These are phyloP conservation scores for Agaricus sinodeliciosus DNA, from an alignment of 768 basidiomycete species.

Conservation along the genomic window DNA sequence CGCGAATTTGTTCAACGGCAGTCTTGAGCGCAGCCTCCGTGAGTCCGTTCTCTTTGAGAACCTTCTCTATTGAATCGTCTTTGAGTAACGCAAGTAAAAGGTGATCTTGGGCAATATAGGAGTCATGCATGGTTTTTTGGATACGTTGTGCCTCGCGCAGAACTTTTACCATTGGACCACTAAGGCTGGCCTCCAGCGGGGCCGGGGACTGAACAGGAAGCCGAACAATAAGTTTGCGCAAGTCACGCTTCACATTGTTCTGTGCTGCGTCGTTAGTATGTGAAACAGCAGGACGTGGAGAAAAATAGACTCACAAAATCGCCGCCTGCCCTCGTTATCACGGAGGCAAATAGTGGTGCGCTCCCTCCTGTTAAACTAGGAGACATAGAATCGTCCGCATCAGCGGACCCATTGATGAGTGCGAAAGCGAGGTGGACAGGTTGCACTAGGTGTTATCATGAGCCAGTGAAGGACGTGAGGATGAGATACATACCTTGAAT, in stretches of 20 bases:
- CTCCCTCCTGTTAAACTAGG: slow-evolving; percentile 26
- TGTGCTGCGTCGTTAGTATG: slow-evolving; percentile 20
- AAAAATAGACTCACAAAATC: slow-evolving; percentile 53
- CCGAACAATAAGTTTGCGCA: slow-evolving; percentile 74
- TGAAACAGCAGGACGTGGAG: neutral
- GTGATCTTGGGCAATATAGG: slow-evolving; percentile 92
- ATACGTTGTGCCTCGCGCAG: slow-evolving; percentile 68
- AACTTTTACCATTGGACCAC: slow-evolving; percentile 49
- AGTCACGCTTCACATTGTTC: slow-evolving; percentile 54
- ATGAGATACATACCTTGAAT: slow-evolving; percentile 53
- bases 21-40: slow-evolving; percentile 68
- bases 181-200: slow-evolving; percentile 72
- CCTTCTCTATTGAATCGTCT: slow-evolving; percentile 54
- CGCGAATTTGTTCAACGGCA: slow-evolving; percentile 72
- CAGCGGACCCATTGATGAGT: slow-evolving; percentile 64
- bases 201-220: slow-evolving; percentile 80
- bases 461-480: neutral
- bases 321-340: slow-evolving; percentile 78
- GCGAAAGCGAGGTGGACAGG: slow-evolving; percentile 81
- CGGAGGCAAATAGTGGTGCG: slow-evolving; percentile 66
- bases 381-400: slow-evolving; percentile 24
- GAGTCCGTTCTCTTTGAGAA: slow-evolving; percentile 74
- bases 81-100: slow-evolving; percentile 80
- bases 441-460: slow-evolving; percentile 40
- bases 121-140: slow-evolving; percentile 83